Evolutionary conservation across 2,329 filamentous ascomycete genomes (phyloP).

Genomic region (Fusarium marasasianum): DNA sequence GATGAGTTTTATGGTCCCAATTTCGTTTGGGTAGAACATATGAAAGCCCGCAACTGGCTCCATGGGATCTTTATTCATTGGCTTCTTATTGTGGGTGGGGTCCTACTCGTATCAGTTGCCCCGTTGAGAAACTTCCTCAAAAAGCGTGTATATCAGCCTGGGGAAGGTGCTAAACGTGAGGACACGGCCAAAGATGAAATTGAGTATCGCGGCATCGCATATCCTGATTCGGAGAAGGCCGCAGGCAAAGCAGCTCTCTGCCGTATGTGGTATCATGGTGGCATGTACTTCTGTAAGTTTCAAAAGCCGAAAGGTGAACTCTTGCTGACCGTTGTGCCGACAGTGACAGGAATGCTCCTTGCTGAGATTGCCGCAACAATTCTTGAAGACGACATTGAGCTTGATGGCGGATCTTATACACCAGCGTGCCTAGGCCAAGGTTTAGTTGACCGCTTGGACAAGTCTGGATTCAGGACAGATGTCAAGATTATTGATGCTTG

Average conservation of each 20-base stretch:
- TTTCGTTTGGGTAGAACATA: slow-evolving; percentile 67
- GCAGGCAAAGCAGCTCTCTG: slow-evolving; percentile 62
- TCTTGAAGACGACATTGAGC: slow-evolving; percentile 67
- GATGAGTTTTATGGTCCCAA: slow-evolving; percentile 67
- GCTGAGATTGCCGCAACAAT: slow-evolving; percentile 72
- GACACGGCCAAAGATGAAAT: slow-evolving; percentile 66
- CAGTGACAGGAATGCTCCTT: slow-evolving; percentile 72
- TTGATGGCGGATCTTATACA: slow-evolving; percentile 76
- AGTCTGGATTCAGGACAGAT: slow-evolving; percentile 71
- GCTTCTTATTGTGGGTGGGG: slow-evolving; percentile 52
- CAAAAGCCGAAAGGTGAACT: background rate
- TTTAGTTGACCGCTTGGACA: slow-evolving; percentile 70
- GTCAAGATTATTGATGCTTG: slow-evolving; percentile 52
- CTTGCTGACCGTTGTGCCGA: slow-evolving; percentile 5
- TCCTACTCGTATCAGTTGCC: slow-evolving; percentile 57
- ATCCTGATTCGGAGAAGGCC: slow-evolving; percentile 62
- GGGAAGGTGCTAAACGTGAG: slow-evolving; percentile 64
- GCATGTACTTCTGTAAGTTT: slow-evolving; percentile 71
- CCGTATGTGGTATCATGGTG: slow-evolving; percentile 65
- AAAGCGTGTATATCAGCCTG: slow-evolving; percentile 60
- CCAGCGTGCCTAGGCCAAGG: slow-evolving; percentile 75
- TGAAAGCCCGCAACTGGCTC: slow-evolving; percentile 60
- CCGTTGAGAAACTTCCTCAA: slow-evolving; percentile 57
- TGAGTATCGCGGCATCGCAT: slow-evolving; percentile 71
- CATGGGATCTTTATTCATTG: slow-evolving; percentile 62